phyloP scores from a whole-genome alignment of 257 asterid species.

The Nicotiana sylvestris region DNA sequence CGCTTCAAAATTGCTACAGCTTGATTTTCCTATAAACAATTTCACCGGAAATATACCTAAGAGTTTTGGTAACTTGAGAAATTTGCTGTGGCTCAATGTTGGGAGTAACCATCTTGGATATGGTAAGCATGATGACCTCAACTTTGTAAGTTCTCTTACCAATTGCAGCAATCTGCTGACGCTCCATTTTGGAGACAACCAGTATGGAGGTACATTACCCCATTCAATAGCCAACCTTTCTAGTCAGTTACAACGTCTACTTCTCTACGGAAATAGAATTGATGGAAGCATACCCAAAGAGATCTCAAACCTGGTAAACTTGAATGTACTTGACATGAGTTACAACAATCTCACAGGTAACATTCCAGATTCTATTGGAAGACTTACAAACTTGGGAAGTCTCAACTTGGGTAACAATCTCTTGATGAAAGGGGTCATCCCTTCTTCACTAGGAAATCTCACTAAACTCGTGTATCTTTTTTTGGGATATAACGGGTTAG shows the following conservation, averaged over 20 bases:
- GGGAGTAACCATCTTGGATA: conserved; percentile 31
- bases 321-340: conserved; percentile 22
- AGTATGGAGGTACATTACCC: conserved; percentile 36
- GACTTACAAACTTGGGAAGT: conserved; percentile 29
- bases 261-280: conserved; percentile 24
- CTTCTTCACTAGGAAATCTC: conserved; percentile 37
- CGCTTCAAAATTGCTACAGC: conserved; percentile 25
- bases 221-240: conserved; percentile 30
- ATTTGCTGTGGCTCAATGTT: conserved; percentile 21
- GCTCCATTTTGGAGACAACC: conserved; percentile 28
- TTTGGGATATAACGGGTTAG: conserved; percentile 32
- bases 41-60: conserved; percentile 40
- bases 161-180: conserved; percentile 33
- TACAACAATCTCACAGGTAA: conserved; percentile 24
- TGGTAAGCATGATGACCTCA: conserved; percentile 27
- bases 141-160: conserved; percentile 29
- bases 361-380: conserved; percentile 43
- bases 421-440: conserved; percentile 32
- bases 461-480: conserved; percentile 20
- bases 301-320: conserved; percentile 34
- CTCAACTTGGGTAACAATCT: conserved; percentile 27
- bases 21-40: conserved; percentile 31
- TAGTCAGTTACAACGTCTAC: conserved; percentile 24
- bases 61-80: conserved; percentile 26
- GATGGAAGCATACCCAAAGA: conserved; percentile 37